A percentile compares a stretch with the other conserved stretches of the same genome.
phyloP scores from a whole-genome alignment of 192 early-diverging fungal species.

The Spizellomyces punctatus region DNA sequence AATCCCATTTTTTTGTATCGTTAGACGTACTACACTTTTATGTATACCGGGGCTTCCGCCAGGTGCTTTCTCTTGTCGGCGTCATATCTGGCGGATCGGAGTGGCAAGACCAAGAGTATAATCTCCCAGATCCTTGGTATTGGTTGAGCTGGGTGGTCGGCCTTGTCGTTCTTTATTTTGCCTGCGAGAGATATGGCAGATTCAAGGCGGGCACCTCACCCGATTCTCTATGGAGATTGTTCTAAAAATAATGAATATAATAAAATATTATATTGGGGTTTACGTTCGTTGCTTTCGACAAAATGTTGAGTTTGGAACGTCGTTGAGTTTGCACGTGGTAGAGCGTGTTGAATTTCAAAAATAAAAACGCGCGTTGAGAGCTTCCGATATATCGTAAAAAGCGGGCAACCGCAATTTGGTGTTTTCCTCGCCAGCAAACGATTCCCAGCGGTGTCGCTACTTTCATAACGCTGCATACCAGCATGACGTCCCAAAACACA shows the following conservation, averaged over 20 bases:
- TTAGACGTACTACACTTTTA: slow-evolving; percentile 36
- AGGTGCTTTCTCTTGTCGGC: slow-evolving; percentile 8
- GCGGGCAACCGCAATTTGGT: too few relatives aligned
- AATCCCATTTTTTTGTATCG: not conserved
- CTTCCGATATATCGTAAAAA: too few relatives aligned
- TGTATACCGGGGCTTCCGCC: slow-evolving; percentile 13
- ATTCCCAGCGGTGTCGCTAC: too few relatives aligned
- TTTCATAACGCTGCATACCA: too few relatives aligned
- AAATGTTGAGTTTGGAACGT: too few relatives aligned
- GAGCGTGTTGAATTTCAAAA: too few relatives aligned
- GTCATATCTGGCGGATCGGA: not conserved
- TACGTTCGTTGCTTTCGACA: too few relatives aligned
- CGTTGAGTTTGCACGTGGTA: too few relatives aligned
- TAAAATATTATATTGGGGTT: too few relatives aligned
- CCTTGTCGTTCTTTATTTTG: slow-evolving; percentile 18
- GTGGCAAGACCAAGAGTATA: slow-evolving; percentile 18
- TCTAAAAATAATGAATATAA: not conserved
- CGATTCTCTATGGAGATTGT: slow-evolving; percentile 30
- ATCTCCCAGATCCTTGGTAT: slow-evolving; percentile 26
- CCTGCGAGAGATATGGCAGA: slow-evolving; percentile 21
- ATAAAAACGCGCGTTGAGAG: too few relatives aligned
- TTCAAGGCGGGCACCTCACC: slow-evolving; percentile 26
- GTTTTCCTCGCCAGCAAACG: too few relatives aligned
- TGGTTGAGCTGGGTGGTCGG: slow-evolving; percentile 29
- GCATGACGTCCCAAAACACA: not conserved